A percentile compares a stretch with the other conserved stretches of the same genome.
Conservation (phyloP, 257 asterid species). For the Coffea eugenioides region DNA sequence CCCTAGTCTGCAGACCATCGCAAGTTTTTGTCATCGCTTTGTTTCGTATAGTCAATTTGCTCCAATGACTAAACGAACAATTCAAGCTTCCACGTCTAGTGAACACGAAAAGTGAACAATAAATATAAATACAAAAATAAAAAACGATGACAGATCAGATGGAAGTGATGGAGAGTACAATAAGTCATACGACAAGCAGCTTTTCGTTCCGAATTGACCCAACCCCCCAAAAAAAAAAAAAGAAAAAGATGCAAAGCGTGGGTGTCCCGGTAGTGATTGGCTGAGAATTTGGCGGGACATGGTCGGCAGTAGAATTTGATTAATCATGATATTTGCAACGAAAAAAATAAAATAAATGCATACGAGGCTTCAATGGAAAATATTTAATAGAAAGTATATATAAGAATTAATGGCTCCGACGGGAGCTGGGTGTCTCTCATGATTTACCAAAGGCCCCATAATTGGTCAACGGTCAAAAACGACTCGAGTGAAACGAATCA, state of each 20-base stretch:
- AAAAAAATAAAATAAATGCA: neutral
- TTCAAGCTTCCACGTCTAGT: no score
- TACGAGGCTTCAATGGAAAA: neutral
- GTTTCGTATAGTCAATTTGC: no score
- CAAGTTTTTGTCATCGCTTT: no score
- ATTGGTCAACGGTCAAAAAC: constrained; percentile 5
- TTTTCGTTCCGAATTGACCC: no score
- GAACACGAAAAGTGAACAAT: no score
- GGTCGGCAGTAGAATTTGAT: neutral
- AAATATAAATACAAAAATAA: no score
- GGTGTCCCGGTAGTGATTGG: neutral
- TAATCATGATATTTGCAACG: neutral
- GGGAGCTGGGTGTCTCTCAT: neutral
- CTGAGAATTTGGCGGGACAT: neutral
- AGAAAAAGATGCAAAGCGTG: no score
- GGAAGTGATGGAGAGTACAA: no score
- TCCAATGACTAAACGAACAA: no score
- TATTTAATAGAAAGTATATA: neutral
- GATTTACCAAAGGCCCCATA: neutral
- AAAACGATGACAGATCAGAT: no score
- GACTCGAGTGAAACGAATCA: neutral
- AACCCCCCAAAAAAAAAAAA: neutral
- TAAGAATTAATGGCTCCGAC: neutral
- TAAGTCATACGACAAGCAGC: no score
- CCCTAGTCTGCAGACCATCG: no score